phyloP scores from a whole-genome alignment of 108 stramenopile species.

The Cyclotella atomus region DNA sequence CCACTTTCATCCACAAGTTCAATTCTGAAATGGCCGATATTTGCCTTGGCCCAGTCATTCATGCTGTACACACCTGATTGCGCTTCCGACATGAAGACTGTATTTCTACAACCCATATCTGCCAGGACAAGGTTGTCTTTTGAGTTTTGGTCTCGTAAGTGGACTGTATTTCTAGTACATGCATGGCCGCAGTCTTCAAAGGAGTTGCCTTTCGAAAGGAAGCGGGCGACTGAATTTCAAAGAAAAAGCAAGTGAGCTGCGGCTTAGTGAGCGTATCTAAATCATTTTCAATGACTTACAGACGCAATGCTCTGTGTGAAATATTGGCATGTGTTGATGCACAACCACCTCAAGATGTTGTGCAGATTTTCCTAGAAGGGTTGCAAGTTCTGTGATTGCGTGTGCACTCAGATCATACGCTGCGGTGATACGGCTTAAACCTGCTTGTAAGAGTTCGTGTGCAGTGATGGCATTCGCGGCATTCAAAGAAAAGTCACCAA shows the following conservation, averaged over 20 bases:
- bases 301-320: conserved; percentile 84
- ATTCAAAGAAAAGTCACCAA: conserved; percentile 80
- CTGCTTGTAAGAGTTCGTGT: conserved; percentile 57
- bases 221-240: conserved; percentile 70
- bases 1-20: conserved; percentile 78
- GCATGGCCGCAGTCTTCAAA: conserved; percentile 83
- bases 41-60: conserved; percentile 59
- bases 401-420: conserved; percentile 69
- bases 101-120: conserved; percentile 86
- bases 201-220: conserved; percentile 70
- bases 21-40: conserved; percentile 59
- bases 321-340: conserved; percentile 78
- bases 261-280: not conserved
- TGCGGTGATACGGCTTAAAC: conserved; percentile 60
- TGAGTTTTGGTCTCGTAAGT: conserved; percentile 73
- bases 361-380: conserved; percentile 28
- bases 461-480: conserved; percentile 73
- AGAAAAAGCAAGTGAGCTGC: not conserved
- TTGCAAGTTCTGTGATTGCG: conserved; percentile 64
- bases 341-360: conserved; percentile 66
- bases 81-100: conserved; percentile 72
- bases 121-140: conserved; percentile 80
- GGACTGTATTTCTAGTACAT: conserved; percentile 74
- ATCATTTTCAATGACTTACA: not conserved
- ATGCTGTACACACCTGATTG: conserved; percentile 58